A percentile compares a stretch with the other conserved stretches of the same genome.
phyloP scores from a whole-genome alignment of 139 green algal genomes.

The Closterium sp. region DNA sequence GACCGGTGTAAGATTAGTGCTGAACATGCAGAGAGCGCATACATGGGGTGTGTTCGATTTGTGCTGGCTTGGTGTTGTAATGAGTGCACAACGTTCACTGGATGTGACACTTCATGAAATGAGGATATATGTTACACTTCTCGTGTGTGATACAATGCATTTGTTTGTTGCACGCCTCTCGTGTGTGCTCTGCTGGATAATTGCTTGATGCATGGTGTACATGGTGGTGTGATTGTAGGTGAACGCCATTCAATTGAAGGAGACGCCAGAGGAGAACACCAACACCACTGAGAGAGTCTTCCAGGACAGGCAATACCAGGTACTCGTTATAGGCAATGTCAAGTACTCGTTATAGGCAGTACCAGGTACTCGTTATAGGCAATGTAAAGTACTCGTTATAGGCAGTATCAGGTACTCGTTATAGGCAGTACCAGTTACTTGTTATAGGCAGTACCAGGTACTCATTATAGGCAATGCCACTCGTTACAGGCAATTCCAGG shows the following conservation, averaged over 20 bases:
- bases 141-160: too few relatives aligned
- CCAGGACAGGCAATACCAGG: slow-evolving; percentile 64
- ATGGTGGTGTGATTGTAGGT: slow-evolving; percentile 53
- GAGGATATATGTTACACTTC: too few relatives aligned
- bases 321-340: neutral
- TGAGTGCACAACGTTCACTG: too few relatives aligned
- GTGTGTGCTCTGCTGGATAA: too few relatives aligned
- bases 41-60: too few relatives aligned
- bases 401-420: neutral
- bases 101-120: too few relatives aligned
- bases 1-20: too few relatives aligned
- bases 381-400: neutral
- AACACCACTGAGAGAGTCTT: slow-evolving; percentile 67
- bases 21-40: too few relatives aligned
- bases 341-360: neutral
- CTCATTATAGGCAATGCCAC: neutral
- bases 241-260: slow-evolving; percentile 95
- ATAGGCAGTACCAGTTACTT: neutral
- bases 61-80: too few relatives aligned
- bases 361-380: neutral
- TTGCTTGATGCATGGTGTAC: neutral
- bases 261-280: slow-evolving; percentile 83
- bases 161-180: too few relatives aligned
- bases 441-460: neutral
- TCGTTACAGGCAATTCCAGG: slow-evolving; percentile 60